Conservation (phyloP, 2,329 filamentous ascomycete species). For the Fusarium proliferatum region DNA sequence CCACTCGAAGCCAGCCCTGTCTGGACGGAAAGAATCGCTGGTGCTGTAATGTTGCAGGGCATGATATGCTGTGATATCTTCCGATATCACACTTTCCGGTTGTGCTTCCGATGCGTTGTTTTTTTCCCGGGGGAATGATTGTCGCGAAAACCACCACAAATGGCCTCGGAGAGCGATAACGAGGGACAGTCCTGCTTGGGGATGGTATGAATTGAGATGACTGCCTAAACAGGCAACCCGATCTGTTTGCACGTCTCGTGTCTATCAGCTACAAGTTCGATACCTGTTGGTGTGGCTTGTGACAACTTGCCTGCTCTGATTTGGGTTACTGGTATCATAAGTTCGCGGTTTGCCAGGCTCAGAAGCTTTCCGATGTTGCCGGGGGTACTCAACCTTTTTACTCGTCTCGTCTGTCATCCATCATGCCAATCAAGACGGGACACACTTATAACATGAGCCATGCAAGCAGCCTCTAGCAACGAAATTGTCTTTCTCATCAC, state of each 20-base stretch:
- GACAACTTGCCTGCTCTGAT: background rate
- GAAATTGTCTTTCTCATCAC: background rate
- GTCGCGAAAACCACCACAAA: constrained; percentile 3
- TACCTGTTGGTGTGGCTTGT: constrained; percentile 6
- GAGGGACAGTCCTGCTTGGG: background rate
- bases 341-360: background rate
- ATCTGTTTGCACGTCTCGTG: constrained; percentile 7
- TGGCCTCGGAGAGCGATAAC: constrained; percentile 4
- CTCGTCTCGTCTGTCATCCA: constrained; percentile 17
- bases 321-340: background rate
- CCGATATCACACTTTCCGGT: constrained; percentile 18
- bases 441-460: constrained; percentile 10
- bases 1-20: constrained; percentile 27
- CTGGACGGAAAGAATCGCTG: constrained; percentile 12
- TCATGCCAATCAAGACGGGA: constrained; percentile 32
- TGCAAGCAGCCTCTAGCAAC: background rate
- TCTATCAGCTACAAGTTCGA: constrained; percentile 8
- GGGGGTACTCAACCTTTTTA: background rate
- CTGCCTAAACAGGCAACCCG: constrained; percentile 32
- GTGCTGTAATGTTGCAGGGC: constrained; percentile 1
- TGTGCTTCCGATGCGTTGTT: constrained; percentile 24
- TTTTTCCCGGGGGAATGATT: constrained; percentile 8
- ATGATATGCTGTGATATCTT: constrained; percentile 23
- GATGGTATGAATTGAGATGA: constrained; percentile 1
- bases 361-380: background rate